Evolutionary conservation across 2,329 filamentous ascomycete genomes (phyloP).

Genomic region (Alternaria novae-zelandiae): DNA sequence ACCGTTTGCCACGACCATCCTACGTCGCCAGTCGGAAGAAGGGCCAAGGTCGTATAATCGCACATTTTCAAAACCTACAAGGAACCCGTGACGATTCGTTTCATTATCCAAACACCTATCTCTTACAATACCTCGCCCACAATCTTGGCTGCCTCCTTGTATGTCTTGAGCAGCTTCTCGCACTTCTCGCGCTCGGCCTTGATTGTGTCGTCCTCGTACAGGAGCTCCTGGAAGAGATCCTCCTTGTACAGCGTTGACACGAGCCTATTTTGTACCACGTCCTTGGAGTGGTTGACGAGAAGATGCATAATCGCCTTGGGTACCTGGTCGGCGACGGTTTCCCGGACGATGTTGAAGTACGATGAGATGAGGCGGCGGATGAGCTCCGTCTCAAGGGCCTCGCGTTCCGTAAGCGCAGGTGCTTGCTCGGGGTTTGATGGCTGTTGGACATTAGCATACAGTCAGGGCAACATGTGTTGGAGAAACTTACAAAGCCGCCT

Average conservation of each 20-base stretch:
- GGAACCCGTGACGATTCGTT: conserved; percentile 6
- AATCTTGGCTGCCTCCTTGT: conserved; percentile 97
- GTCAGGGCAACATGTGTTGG: background rate
- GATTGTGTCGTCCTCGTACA: conserved; percentile 97
- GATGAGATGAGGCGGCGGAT: conserved; percentile 96
- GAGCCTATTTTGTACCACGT: conserved; percentile 94
- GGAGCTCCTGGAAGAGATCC: conserved; percentile 83
- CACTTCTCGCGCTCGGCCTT: conserved; percentile 99
- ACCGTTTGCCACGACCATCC: background rate
- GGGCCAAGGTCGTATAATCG: conserved; percentile 1
- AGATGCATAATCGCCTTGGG: conserved; percentile 99
- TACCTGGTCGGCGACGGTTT: conserved; percentile 98
- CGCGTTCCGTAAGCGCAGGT: conserved; percentile 89
- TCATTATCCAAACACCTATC: conserved; percentile 20
- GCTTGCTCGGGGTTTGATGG: conserved; percentile 63
- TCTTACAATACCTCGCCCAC: conserved; percentile 79
- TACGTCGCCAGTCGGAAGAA: background rate
- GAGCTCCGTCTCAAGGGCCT: conserved; percentile 96
- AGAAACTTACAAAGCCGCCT: conserved; percentile 65
- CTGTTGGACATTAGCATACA: conserved; percentile 35
- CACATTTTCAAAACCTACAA: conserved; percentile 17
- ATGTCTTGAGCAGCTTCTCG: conserved; percentile 92
- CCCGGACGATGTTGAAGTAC: conserved; percentile 98
- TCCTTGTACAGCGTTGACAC: conserved; percentile 97
- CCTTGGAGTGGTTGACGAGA: conserved; percentile 97